Evolutionary conservation across 148 eudicot genomes (phyloP).

Genomic region (Nyssa sinensis): DNA sequence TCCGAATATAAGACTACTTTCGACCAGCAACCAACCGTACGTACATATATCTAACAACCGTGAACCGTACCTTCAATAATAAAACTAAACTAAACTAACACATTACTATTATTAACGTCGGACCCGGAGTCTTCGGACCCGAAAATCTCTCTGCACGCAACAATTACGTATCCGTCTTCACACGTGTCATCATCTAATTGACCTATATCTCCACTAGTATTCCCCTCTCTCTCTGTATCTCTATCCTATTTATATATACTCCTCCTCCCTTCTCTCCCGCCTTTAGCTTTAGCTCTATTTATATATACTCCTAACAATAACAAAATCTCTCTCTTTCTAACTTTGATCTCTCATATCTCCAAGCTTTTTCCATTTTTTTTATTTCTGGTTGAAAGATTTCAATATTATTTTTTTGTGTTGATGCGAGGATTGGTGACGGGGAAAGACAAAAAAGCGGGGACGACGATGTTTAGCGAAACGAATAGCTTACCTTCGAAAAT

Average conservation of each 20-base stretch:
- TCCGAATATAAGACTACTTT: neutral
- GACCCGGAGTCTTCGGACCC: constrained; percentile 14
- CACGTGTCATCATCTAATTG: constrained; percentile 22
- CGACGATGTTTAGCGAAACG: neutral
- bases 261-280: constrained; percentile 20
- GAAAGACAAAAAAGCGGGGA: no score
- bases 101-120: neutral
- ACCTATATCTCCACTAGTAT: neutral
- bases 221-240: no score
- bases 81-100: neutral
- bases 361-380: constrained; percentile 4
- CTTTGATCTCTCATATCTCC: neutral
- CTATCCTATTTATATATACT: neutral
- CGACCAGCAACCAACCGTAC: no score
- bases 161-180: neutral
- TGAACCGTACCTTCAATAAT: neutral
- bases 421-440: neutral
- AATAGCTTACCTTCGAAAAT: constrained; percentile 8
- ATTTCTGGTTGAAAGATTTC: neutral
- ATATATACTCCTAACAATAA: neutral
- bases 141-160: constrained; percentile 10
- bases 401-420: no score
- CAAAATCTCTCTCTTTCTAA: neutral
- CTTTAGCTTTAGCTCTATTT: constrained; percentile 2
- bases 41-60: neutral